Base-by-base conservation (phyloP, 148 eudicot species). In the Euryodendron excelsum region DNA sequence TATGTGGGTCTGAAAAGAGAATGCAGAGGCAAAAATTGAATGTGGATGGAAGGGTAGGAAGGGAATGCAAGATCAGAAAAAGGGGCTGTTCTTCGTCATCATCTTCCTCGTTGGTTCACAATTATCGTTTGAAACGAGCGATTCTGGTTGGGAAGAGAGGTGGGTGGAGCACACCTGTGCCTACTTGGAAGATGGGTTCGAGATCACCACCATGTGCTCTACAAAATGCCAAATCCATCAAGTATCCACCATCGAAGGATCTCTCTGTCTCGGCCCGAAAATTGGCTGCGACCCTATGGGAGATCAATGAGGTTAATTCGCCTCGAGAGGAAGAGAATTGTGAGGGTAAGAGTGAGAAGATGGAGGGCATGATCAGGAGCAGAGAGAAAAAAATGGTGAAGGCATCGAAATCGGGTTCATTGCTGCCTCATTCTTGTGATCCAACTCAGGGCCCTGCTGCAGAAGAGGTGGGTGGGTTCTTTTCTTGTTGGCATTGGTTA, bases 211-310 rank as follows among this genome's bases (percentile, higher is more conserved):
- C 82, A 50, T 20, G 78, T 53, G 79, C 44, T 25, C 8, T 85
- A 76, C 76, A 79, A 41, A 82, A 71, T 85, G 85, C 75, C 45
- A 87, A 84, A 27, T 70, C 77, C 50, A 80, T 72, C 17, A 81
- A 76, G 79, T 12, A 31, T 52, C 33, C 41, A 53, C 73, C 76
- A 2, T 28, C 14, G 17, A 71, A 77, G 60, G 91, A 91, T n/a
- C 74, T 73, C 18, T 74, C 81, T 30, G 47, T 88, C 17, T 93
- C 98, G 3, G 98, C 96, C 30, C 68, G 96, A 61, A 93, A 91
- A 86, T 64, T 91, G 78, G 98, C 86, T 63, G 92, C 98, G 13
- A 84, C 89, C 81, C 79, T 90, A 67, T 91, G 98, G 98, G 98
- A 93, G 80, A 81, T 91, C 62, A 86, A 89, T 85, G 92, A 86